Evolutionary conservation across 176 grass and related monocot genomes (phyloP).

Genomic region (Rhynchospora tenuis): DNA sequence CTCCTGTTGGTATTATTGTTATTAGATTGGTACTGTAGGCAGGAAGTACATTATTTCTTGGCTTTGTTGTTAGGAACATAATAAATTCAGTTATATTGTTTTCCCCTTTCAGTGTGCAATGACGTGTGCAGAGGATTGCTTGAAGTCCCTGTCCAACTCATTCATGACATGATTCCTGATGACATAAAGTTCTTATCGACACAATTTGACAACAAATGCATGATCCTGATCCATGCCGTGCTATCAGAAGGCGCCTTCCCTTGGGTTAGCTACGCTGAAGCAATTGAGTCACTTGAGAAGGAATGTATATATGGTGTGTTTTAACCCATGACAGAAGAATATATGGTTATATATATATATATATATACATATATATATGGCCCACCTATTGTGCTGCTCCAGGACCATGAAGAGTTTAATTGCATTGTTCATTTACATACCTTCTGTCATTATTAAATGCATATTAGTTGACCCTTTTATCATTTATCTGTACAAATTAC

Average conservation of each 20-base stretch:
- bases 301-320: conserved; percentile 13
- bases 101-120: conserved; percentile 41
- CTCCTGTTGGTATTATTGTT: background rate
- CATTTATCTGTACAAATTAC: too few relatives aligned
- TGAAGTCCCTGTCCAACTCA: conserved; percentile 36
- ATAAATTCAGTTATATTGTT: background rate
- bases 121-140: conserved; percentile 42
- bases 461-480: too few relatives aligned
- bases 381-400: too few relatives aligned
- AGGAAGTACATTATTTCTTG: background rate
- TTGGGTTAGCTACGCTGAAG: conserved; percentile 51
- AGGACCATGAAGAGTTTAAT: too few relatives aligned
- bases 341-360: too few relatives aligned
- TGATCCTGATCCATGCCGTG: conserved; percentile 11
- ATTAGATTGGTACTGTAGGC: background rate
- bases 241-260: conserved; percentile 25
- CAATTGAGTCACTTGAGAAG: conserved; percentile 40
- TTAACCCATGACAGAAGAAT: too few relatives aligned
- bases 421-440: too few relatives aligned
- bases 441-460: too few relatives aligned
- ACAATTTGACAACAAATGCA: background rate
- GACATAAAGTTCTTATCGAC: conserved; percentile 48
- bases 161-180: conserved; percentile 25
- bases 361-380: too few relatives aligned
- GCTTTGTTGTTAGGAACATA: background rate